Conservation (phyloP, 768 basidiomycete genomes). For the Roridomyces roridus region DNA sequence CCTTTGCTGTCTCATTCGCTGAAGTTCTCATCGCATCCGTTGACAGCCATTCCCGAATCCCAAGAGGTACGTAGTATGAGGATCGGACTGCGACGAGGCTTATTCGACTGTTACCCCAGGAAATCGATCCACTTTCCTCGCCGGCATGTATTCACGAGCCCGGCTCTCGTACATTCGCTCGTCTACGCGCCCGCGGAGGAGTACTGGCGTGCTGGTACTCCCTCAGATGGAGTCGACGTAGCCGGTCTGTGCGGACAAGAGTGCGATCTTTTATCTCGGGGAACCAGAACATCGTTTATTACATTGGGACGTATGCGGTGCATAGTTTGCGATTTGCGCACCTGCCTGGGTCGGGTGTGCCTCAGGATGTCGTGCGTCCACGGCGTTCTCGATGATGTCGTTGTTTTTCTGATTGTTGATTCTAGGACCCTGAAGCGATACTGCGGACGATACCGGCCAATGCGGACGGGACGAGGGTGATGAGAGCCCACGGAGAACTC, state of each 20-base stretch:
- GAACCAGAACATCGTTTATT: not conserved
- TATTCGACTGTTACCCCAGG: too few species aligned
- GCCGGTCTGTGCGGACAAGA: not conserved
- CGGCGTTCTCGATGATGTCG: too few species aligned
- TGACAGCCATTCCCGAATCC: too few species aligned
- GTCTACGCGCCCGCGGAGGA: not conserved
- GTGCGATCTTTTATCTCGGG: constrained; percentile 1
- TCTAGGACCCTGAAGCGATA: too few species aligned
- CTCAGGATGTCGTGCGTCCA: not conserved
- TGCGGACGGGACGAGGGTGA: not conserved
- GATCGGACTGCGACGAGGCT: too few species aligned
- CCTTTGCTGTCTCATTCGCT: too few species aligned
- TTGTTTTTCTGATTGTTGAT: not conserved
- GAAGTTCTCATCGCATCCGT: too few species aligned
- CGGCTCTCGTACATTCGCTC: not conserved
- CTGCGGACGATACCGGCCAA: not conserved
- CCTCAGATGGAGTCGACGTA: not conserved
- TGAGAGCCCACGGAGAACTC: not conserved
- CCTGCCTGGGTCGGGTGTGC: not conserved
- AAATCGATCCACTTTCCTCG: not conserved
- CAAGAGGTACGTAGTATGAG: too few species aligned
- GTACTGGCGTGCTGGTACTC: not conserved
- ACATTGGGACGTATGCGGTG: not conserved
- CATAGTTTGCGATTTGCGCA: not conserved
- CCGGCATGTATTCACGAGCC: not conserved